Conservation (phyloP, 192 early-diverging fungal species). For the Spinellus fusiger region DNA sequence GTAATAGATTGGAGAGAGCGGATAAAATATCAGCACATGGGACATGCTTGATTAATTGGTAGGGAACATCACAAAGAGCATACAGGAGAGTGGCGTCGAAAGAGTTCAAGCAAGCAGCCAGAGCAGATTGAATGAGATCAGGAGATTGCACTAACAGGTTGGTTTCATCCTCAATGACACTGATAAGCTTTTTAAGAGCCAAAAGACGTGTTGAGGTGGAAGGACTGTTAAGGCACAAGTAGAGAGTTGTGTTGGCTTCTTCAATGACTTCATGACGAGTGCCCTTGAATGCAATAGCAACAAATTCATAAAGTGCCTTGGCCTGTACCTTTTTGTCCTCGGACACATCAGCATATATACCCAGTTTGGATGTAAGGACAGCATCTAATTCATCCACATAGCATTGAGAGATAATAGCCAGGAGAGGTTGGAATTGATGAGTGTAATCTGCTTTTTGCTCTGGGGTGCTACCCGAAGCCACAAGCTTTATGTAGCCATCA, state of each 20-base stretch:
- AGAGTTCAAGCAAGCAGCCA: conserved; percentile 28
- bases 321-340: conserved; percentile 15
- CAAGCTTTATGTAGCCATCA: conserved; percentile 28
- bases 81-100: conserved; percentile 27
- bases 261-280: conserved; percentile 56
- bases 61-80: conserved; percentile 31
- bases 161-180: conserved; percentile 42
- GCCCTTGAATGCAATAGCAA: conserved; percentile 49
- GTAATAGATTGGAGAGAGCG: not conserved
- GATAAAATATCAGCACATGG: conserved; percentile 4
- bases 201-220: conserved; percentile 63
- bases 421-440: conserved; percentile 20
- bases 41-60: conserved; percentile 31
- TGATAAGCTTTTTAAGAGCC: conserved; percentile 59
- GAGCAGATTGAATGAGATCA: conserved; percentile 24
- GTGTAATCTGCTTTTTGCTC: conserved; percentile 17
- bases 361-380: conserved; percentile 35
- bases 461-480: not conserved
- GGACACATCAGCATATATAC: conserved; percentile 7
- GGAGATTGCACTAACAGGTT: conserved; percentile 18
- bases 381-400: conserved; percentile 40
- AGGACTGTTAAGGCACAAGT: conserved; percentile 71
- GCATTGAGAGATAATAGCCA: conserved; percentile 32
- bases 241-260: conserved; percentile 73
- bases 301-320: conserved; percentile 48